phyloP scores from a whole-genome alignment of 441 rosid genomes.

The Erysimum cheiri region DNA sequence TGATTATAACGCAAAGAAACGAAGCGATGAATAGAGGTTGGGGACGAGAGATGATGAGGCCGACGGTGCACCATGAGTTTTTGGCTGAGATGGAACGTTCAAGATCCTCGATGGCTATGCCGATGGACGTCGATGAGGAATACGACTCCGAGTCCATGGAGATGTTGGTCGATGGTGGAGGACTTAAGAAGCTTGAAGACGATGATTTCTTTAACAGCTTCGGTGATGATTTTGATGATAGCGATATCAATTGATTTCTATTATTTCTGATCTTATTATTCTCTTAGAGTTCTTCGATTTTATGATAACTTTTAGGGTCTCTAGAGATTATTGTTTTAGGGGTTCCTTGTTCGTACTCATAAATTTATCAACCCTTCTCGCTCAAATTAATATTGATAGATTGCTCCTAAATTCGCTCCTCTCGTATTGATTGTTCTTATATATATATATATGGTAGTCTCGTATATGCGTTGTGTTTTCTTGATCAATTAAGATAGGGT shows the following conservation, averaged over 20 bases:
- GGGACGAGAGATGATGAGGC: constrained; percentile 48
- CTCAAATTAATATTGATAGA: background rate
- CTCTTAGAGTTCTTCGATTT: no score
- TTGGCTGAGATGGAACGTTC: constrained; percentile 59
- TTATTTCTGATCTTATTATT: no score
- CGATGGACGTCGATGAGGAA: constrained; percentile 59
- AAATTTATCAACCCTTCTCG: background rate
- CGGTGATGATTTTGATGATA: constrained; percentile 86
- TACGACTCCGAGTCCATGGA: constrained; percentile 72
- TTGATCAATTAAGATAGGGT: background rate
- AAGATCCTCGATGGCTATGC: constrained; percentile 53
- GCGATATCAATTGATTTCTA: constrained; percentile 66
- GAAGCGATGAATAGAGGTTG: background rate
- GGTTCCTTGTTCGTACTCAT: background rate
- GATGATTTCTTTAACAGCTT: constrained; percentile 78
- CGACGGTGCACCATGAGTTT: constrained; percentile 57
- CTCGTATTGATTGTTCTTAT: background rate
- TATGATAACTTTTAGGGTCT: no score
- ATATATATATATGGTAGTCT: background rate
- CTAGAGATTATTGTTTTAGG: background rate
- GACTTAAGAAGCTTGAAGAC: constrained; percentile 56
- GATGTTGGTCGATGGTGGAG: constrained; percentile 59
- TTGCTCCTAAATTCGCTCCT: no score
- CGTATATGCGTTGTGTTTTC: background rate
- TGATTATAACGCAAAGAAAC: constrained; percentile 6